Evolutionary conservation across 2,329 filamentous ascomycete species (phyloP), one percentile per base, ranked within the genome.

Genomic region (Aspergillus sp.): DNA sequence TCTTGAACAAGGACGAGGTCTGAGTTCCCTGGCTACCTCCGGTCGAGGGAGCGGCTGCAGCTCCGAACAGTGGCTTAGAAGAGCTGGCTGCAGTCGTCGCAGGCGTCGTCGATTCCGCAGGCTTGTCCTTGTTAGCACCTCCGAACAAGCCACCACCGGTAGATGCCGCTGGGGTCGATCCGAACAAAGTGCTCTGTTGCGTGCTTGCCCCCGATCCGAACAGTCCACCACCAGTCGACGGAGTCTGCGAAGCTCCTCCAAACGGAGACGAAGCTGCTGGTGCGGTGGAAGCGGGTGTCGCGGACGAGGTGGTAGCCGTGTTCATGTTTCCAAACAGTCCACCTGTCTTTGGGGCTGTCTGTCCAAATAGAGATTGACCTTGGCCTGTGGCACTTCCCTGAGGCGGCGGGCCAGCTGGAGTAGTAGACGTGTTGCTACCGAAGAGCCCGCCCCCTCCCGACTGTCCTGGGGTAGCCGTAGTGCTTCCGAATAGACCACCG

Each of bases 401-500:
- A 29, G 77, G 76, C 23, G 78, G 78, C 55, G 76, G 76, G 5
- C 77, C 77, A 49, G 77, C 77, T 46, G 78, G 78, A 29, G 78
- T 80, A 16, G 78, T 80, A 14, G 78, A 79, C 45, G 69, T 60
- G 51, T 68, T 73, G 46, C 65, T 72, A 42, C 65, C 68, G 54
- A 77, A 76, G 43, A 72, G 45, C 46, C 55, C 61, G 45, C 64
- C 34, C 16, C 34, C 34, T 17, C 34, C 66, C 29, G 69, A 63
- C 41, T 71, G 66, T 21, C 68, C 69, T 45, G 75, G 73, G 17
- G 73, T 75, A 31, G 74, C 66, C 19, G 71, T 67, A 7, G 58
- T 58, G 55, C 57, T 67, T 38, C 69, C 69, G 50, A 75, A 74
- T 9, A 70, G 47, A 11, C 58, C 57, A 16, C 58, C 57, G n/a